Conservation (phyloP, 1,284 basidiomycete genomes). For the Porodaedalea pini region DNA sequence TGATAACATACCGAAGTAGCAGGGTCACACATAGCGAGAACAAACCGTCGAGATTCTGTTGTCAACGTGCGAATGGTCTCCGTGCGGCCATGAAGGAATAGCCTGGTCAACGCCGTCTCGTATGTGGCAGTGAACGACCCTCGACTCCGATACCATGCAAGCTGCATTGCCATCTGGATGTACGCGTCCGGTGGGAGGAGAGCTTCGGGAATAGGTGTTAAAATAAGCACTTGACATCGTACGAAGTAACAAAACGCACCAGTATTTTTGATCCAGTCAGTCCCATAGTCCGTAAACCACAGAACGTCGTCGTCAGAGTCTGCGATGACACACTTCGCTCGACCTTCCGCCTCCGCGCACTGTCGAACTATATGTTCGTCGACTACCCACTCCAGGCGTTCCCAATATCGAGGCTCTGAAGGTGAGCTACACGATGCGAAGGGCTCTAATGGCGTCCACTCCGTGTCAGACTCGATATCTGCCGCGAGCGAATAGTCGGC, state of each 20-base stretch:
- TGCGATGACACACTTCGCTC: conserved; percentile 61
- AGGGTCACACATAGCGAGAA: conserved; percentile 71
- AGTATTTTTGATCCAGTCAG: conserved; percentile 84
- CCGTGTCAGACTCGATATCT: conserved; percentile 45
- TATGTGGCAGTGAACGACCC: conserved; percentile 86
- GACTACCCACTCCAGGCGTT: conserved; percentile 72
- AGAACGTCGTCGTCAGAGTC: conserved; percentile 85
- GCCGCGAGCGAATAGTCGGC: conserved; percentile 79
- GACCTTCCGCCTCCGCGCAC: conserved; percentile 56
- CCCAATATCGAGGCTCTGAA: conserved; percentile 45
- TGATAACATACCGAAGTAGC: conserved; percentile 40
- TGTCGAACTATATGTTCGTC: conserved; percentile 60
- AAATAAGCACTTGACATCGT: not conserved
- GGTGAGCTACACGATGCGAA: not conserved
- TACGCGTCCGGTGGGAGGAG: conserved; percentile 86
- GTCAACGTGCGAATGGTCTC: conserved; percentile 87
- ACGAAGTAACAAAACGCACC: conserved; percentile 44
- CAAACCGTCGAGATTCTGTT: conserved; percentile 74
- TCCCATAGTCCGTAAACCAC: conserved; percentile 85
- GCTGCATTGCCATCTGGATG: conserved; percentile 90
- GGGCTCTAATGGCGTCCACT: conserved; percentile 27
- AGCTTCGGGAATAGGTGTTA: conserved; percentile 42
- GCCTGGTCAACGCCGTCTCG: conserved; percentile 91
- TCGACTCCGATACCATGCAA: conserved; percentile 85
- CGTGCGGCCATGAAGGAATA: conserved; percentile 88